Base-by-base conservation (phyloP, 805 yeast genomes). In the Yarrowia bubula region DNA sequence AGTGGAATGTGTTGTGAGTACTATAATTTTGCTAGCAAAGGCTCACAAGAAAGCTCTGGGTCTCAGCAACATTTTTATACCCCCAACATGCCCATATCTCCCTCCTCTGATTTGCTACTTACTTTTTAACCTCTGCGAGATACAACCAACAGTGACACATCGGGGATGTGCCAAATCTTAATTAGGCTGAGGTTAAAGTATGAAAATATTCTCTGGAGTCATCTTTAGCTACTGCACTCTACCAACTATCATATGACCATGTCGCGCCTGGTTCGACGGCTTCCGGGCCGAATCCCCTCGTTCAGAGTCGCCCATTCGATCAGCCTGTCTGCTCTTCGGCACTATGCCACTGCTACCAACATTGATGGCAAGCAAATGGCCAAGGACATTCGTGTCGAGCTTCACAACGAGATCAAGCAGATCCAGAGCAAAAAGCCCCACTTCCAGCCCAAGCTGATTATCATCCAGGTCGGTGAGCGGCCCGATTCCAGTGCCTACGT, bases 401-500 rank as follows among this genome's bases (percentile, higher is more conserved):
- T 69, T 18, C 66, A 68, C 32, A 39, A 68, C n/a, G 71, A 71
- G 53, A 70, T 71, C 64, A 33, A 55, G 41, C 61, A 68, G 58
- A 66, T 69, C 64, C 69, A 68, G 64, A 33, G 53, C 32, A 39
- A 63, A 31, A 64, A 69, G 37, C 66, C 83, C 13, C 69, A 72
- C 10, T 89, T 89, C 78, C 78, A 80, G 66, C 97, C 97, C 17
- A 81, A 82, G 66, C 80, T 93, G 71, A 86, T 90, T 43, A 92
- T 93, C 70, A 80, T 93, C 67, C 98, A 93, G 77, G 96, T 93
- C 38, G 98, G 98, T 47, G 81, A 80, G 61, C 83, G 98, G 68
- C 93, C 93, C 35, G 99, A 93, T 74, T 90, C 97, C 2, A 83
- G 90, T 13, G 90, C 97, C 10, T 93, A 93, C 77, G 98, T 93